phyloP scores from a whole-genome alignment of 2,329 filamentous ascomycete species.

The Colletotrichum costaricense region DNA sequence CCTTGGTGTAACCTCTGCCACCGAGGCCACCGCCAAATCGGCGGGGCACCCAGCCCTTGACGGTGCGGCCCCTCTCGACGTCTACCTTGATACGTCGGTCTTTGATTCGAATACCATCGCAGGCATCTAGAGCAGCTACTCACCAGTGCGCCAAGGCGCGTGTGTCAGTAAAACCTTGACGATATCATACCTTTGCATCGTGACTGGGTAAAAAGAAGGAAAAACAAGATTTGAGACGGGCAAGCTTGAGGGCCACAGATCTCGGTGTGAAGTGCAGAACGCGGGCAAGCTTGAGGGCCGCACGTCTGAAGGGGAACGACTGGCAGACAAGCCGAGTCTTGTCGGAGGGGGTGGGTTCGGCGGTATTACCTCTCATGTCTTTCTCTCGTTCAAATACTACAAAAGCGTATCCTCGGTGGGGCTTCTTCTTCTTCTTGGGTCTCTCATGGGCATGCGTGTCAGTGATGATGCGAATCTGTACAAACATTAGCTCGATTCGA shows the following conservation, averaged over 20 bases:
- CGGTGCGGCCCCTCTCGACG: conserved; percentile 94
- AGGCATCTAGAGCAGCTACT: conserved; percentile 88
- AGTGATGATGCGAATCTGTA: conserved; percentile 86
- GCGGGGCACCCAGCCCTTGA: conserved; percentile 92
- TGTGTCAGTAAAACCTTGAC: conserved; percentile 78
- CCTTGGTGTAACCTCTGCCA: conserved; percentile 92
- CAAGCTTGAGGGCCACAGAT: conserved; percentile 68
- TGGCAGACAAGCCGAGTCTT: conserved; percentile 26
- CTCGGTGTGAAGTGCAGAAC: conserved; percentile 56
- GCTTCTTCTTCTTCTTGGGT: conserved; percentile 82
- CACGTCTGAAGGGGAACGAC: conserved; percentile 48
- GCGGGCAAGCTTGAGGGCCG: conserved; percentile 57
- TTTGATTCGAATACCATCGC: conserved; percentile 91
- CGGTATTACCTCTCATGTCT: conserved; percentile 95
- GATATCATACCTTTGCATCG: conserved; percentile 47
- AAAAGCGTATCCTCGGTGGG: conserved; percentile 93
- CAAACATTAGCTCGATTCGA: conserved; percentile 21
- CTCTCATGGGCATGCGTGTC: conserved; percentile 77
- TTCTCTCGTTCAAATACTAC: conserved; percentile 97
- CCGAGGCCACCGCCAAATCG: conserved; percentile 93
- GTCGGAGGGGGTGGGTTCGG: conserved; percentile 21
- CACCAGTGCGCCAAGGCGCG: conserved; percentile 67
- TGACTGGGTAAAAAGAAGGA: conserved; percentile 38
- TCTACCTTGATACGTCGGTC: conserved; percentile 93
- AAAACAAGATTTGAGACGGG: conserved; percentile 56